Conservation (phyloP, 2,329 filamentous ascomycete genomes). For the Alternaria sp. region DNA sequence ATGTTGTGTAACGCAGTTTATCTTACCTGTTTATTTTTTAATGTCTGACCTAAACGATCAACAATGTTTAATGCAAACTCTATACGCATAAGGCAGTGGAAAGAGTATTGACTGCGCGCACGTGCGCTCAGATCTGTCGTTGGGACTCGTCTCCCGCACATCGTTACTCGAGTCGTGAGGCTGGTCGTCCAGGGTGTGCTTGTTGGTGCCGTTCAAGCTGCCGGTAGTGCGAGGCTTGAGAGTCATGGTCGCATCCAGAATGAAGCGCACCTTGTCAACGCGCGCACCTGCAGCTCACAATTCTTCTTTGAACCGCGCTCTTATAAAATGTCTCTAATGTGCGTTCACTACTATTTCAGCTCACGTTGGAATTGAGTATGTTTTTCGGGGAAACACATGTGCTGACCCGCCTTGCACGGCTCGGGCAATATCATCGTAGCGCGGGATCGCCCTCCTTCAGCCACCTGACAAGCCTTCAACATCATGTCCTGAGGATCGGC, state of each 20-base stretch:
- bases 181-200: slow-evolving; percentile 1
- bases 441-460: slow-evolving; percentile 6
- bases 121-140: slow-evolving; percentile 11
- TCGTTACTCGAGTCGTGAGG: slow-evolving; percentile 4
- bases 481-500: slow-evolving; percentile 9
- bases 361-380: not conserved
- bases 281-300: not conserved
- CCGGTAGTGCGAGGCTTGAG: slow-evolving; percentile 8
- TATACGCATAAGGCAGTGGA: not conserved
- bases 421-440: slow-evolving; percentile 13
- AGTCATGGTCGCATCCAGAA: slow-evolving; percentile 10
- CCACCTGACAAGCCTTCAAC: slow-evolving; percentile 11
- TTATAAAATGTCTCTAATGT: not conserved
- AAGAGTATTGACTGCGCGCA: slow-evolving; percentile 1
- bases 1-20: not conserved
- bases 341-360: not conserved
- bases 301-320: not conserved
- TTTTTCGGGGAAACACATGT: not conserved
- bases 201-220: not conserved
- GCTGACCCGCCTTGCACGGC: not conserved
- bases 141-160: slow-evolving; percentile 3
- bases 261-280: not conserved
- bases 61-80: not conserved
- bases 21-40: not conserved
- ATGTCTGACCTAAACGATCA: not conserved